Base-by-base conservation (phyloP, 176 grass and related monocot species). In the Areca catechu region DNA sequence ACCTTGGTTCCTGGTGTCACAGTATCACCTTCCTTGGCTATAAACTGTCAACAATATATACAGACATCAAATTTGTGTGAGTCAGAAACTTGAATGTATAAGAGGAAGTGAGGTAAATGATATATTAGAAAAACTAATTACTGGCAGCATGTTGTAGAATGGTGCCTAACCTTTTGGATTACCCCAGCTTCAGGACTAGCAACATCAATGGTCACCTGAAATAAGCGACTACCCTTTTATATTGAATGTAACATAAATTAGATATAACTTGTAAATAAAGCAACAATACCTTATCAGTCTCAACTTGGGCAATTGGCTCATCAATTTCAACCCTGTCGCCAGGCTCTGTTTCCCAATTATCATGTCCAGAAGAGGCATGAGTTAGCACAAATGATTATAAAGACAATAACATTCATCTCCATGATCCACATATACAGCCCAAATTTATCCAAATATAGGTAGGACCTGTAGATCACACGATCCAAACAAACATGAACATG, bases 171-270 rank as follows among this genome's bases (percentile, higher is more conserved):
- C 93, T 85, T 92, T 74, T 88, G 68, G 71, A 98, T 85, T 51
- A 98, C 69, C 57, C 87, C 93, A 80, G 78, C 55, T 72, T 88
- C 74, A 55, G 93, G 93, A 74, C 93, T 92, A 60, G 73, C 54
- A 30, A 98, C 84, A 67, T 98, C 93, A 51, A 98, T 98, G 16
- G 93, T 98, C 71, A 98, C 92, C 92, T 97, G 69, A 43, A 82
- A 64, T 29, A 29, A 29, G 27, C 6, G 27, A 29, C 27, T 0
- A 29, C 27, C 5, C 27, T 29, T 29, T 29, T 29, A 29, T 29
- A 29, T 4, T 29, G 27, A 29, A 29, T 6, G 27, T 29, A 29
- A 29, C 27, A 29, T 29, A 29, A 29, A 29, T 29, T 29, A 53
- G 20, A 12, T 19, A 25, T 29, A 29, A 29, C 27, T 29, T 29